These are phyloP conservation scores for Termitomyces sp. DNA, from an alignment of 768 basidiomycete species.

Conservation along the genomic window DNA sequence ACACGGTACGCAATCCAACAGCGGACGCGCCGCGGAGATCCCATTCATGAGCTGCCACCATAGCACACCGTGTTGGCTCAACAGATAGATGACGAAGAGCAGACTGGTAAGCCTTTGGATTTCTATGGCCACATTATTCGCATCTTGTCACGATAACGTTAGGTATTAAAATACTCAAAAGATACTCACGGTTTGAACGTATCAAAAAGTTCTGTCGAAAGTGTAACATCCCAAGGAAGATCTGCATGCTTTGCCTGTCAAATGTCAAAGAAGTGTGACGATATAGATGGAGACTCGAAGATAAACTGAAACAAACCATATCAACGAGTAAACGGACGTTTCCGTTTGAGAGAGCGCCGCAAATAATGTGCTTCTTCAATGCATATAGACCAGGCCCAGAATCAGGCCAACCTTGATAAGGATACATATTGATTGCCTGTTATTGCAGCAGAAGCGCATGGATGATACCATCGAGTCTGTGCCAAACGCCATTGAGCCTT, in stretches of 20 bases:
- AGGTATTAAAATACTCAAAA: not conserved
- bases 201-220: conserved; percentile 55
- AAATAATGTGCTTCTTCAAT: conserved; percentile 44
- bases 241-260: conserved; percentile 53
- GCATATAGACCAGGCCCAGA: conserved; percentile 38
- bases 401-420: conserved; percentile 52
- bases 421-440: not conserved
- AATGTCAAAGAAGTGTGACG: not conserved
- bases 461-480: conserved; percentile 43
- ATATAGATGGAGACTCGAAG: not conserved
- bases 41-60: conserved; percentile 60
- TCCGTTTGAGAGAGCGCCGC: conserved; percentile 58
- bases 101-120: conserved; percentile 44
- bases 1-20: conserved; percentile 53
- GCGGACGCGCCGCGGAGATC: conserved; percentile 50
- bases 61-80: conserved; percentile 43
- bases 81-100: conserved; percentile 44
- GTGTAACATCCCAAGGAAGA: conserved; percentile 59
- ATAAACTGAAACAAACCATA: conserved; percentile 34
- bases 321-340: conserved; percentile 56
- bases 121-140: conserved; percentile 23
- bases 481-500: conserved; percentile 51
- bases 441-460: not conserved
- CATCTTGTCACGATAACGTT: not conserved
- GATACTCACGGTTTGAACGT: conserved; percentile 59